Evolutionary conservation across 2,329 filamentous ascomycete genomes (phyloP).

Genomic region (Colletotrichum spaethianum): DNA sequence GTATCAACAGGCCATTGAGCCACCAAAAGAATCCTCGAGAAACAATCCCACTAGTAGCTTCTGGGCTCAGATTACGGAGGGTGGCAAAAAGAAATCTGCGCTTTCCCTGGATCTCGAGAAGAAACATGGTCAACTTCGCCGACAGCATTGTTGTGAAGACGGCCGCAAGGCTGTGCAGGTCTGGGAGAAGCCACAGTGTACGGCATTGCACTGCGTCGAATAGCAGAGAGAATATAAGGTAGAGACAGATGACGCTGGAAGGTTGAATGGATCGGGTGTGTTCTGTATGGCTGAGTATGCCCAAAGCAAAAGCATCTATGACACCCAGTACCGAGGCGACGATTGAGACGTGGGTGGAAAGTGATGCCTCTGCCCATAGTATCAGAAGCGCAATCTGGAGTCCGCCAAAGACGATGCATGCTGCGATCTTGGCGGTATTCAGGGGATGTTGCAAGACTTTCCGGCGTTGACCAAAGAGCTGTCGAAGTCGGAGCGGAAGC

Average conservation of each 20-base stretch:
- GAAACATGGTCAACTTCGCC: conserved; percentile 46
- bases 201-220: conserved; percentile 52
- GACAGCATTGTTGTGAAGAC: conserved; percentile 44
- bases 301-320: conserved; percentile 46
- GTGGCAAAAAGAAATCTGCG: conserved; percentile 6
- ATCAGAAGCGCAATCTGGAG: conserved; percentile 48
- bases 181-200: conserved; percentile 51
- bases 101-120: conserved; percentile 45
- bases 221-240: conserved; percentile 49
- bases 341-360: conserved; percentile 49
- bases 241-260: conserved; percentile 49
- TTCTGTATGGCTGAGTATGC: conserved; percentile 49
- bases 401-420: conserved; percentile 19
- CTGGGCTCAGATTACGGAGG: conserved; percentile 1
- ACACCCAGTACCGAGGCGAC: conserved; percentile 48
- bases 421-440: conserved; percentile 37
- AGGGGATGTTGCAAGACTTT: conserved; percentile 46
- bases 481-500: conserved; percentile 49
- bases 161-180: conserved; percentile 45
- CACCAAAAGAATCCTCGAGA: conserved; percentile 52
- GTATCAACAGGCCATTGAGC: conserved; percentile 49
- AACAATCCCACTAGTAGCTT: conserved; percentile 45
- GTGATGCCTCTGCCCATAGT: conserved; percentile 44
- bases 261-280: conserved; percentile 53
- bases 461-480: conserved; percentile 45